Base-by-base conservation (phyloP, 768 basidiomycete species). In the Ramaria sp. region DNA sequence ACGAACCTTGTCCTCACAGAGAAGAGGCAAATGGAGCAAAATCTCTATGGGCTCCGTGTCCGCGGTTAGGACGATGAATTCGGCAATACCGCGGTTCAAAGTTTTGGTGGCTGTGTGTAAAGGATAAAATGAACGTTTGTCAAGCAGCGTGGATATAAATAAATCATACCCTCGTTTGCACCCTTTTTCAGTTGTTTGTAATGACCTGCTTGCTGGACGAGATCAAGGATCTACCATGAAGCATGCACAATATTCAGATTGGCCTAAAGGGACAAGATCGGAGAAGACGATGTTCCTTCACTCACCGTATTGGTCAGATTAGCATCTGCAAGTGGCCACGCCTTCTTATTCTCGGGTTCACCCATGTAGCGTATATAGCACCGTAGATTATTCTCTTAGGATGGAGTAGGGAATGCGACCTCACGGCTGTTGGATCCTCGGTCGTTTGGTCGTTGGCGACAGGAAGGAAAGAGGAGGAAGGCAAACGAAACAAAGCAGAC, bases 181-280 rank as follows among this genome's bases (percentile, higher is more conserved):
- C 96, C 95, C 74, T 97, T 97, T 74, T 97, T 98, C 47, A 97
- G 73, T 69, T 97, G 94, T 73, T 97, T 97, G 76, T 95, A 96
- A 69, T 93, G 86, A n/a, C 81, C 75, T 39, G 95, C 94, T 71
- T 95, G 89, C 67, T 96, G 91, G 30, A 96, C 87, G 55, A 98
- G 77, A 65, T 98, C 95, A 52, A 99, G 78, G 64, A 98, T 96
- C 92, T 95, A 13, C 39, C n/a, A n/a, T n/a, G 18, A 8, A 34
- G 32, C 8, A 34, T 34, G 13, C 13, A 9, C 7, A 34, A 9
- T 24, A 20, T n/a, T 30, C 41, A 13, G 37, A 13, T 51, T 30
- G 52, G 55, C 34, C 50, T 47, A 38, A 22, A 45, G 20, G 38
- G 13, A 52, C 25, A 0, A 24, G 22, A 34, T 28, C 25, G 58